These are phyloP conservation scores for Nadsonia fulvescens DNA, from an alignment of 805 yeast species.

Conservation along the genomic window DNA sequence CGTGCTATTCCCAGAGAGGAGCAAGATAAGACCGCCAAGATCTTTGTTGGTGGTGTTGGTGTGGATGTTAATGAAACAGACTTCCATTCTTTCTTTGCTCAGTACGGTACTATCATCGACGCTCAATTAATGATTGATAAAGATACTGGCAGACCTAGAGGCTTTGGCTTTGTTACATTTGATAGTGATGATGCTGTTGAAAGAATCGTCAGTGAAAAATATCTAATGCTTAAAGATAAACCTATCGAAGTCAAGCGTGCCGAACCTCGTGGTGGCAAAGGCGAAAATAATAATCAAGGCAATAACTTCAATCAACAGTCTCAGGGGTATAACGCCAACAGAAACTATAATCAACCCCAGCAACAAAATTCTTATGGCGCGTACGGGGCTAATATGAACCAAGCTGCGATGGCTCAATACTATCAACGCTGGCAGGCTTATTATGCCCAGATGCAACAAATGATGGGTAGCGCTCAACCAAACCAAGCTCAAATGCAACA, in stretches of 20 bases:
- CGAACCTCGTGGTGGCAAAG: slow-evolving; percentile 21
- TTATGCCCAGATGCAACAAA: slow-evolving; percentile 21
- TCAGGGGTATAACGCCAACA: slow-evolving; percentile 7
- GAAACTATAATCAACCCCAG: slow-evolving; percentile 4
- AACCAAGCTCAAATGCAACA: slow-evolving; percentile 8
- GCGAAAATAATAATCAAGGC: slow-evolving; percentile 2
- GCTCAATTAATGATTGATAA: slow-evolving; percentile 95
- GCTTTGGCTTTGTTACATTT: slow-evolving; percentile 91
- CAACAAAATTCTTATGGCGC: slow-evolving; percentile 5
- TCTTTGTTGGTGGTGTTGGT: slow-evolving; percentile 93
- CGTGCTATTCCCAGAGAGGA: slow-evolving; percentile 95
- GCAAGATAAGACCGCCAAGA: slow-evolving; percentile 91
- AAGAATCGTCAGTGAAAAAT: slow-evolving; percentile 64
- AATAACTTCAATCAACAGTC: slow-evolving; percentile 7
- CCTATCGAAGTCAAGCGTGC: slow-evolving; percentile 28
- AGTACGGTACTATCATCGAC: slow-evolving; percentile 82
- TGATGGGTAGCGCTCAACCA: too few relatives aligned
- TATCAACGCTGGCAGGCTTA: slow-evolving; percentile 24
- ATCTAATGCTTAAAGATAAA: slow-evolving; percentile 69
- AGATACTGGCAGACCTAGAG: slow-evolving; percentile 92
- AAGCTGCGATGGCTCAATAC: slow-evolving; percentile 25
- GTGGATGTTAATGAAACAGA: slow-evolving; percentile 85
- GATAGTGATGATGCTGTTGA: slow-evolving; percentile 92
- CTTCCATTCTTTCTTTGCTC: slow-evolving; percentile 68
- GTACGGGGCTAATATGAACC: slow-evolving; percentile 19